These are phyloP conservation scores for Helotiales sp. DNA, from an alignment of 2,329 filamentous ascomycete species.

Conservation along the genomic window DNA sequence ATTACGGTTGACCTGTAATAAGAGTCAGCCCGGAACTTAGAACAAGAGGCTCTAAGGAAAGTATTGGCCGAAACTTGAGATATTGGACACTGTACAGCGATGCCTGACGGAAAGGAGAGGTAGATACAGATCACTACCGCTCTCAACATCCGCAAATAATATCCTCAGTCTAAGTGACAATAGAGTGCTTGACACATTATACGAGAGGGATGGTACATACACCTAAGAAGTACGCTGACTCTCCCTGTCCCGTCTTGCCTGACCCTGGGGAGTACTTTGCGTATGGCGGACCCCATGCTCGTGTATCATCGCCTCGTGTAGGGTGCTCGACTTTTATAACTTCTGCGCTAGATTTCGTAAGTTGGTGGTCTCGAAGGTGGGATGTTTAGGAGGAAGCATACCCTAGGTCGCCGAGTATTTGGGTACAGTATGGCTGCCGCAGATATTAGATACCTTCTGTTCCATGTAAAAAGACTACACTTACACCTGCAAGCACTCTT, in stretches of 20 bases:
- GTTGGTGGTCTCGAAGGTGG: conserved; percentile 26
- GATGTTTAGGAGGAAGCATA: conserved; percentile 45
- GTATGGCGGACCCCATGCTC: conserved; percentile 95
- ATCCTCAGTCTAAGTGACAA: no score
- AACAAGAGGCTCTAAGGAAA: no score
- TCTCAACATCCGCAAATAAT: no score
- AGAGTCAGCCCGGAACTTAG: neutral
- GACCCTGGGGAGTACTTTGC: conserved; percentile 70
- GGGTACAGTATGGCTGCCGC: conserved; percentile 87
- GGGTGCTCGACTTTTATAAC: conserved; percentile 98
- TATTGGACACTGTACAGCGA: no score
- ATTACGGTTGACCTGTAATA: conserved; percentile 81
- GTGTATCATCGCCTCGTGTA: conserved; percentile 84
- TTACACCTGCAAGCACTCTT: conserved; percentile 87
- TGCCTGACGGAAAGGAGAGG: no score
- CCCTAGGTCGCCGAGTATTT: conserved; percentile 95
- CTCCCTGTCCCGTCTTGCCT: conserved; percentile 68
- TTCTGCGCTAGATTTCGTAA: conserved; percentile 66
- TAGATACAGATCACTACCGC: no score
- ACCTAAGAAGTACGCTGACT: conserved; percentile 91
- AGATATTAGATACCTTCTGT: neutral
- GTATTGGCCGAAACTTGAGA: no score
- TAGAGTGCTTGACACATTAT: no score
- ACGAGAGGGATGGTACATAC: conserved; percentile 49
- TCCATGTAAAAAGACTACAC: conserved; percentile 37